Conservation (phyloP, 2,329 filamentous ascomycete species). For the Arthroderma uncinatum region DNA sequence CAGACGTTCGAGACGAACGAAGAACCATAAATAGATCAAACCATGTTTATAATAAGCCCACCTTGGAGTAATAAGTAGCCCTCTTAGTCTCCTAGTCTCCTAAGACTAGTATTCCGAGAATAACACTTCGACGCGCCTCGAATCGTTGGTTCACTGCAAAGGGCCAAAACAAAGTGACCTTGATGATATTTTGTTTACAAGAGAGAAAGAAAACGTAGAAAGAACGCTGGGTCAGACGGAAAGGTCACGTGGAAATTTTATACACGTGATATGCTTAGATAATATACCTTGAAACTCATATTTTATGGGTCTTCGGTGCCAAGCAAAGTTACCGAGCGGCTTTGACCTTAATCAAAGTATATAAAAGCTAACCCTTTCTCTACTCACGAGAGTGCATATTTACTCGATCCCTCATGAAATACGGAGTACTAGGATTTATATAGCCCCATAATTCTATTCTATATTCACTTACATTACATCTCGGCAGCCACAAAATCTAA, state of each 20-base stretch:
- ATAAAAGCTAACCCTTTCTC: not conserved
- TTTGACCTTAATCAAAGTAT: not conserved
- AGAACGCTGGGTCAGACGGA: not conserved
- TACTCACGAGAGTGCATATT: no score
- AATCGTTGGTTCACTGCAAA: not conserved
- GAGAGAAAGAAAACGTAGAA: not conserved
- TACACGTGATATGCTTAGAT: no score
- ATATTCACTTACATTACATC: no score
- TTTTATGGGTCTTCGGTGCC: no score
- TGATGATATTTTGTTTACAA: not conserved
- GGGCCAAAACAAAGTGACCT: not conserved
- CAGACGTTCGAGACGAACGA: not conserved
- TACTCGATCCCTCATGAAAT: no score
- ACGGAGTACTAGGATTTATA: no score
- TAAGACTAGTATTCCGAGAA: not conserved
- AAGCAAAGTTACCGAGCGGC: not conserved
- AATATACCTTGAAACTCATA: no score
- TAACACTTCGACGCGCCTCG: not conserved
- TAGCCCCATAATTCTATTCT: no score
- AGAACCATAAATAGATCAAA: conserved; percentile 5
- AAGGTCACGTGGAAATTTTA: not conserved
- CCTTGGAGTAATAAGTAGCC: not conserved
- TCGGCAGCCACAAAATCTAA: no score
- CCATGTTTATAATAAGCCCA: not conserved
- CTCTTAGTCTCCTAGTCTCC: not conserved